phyloP scores from a whole-genome alignment of 345 rosid genomes.

The Eucalyptus globulus region DNA sequence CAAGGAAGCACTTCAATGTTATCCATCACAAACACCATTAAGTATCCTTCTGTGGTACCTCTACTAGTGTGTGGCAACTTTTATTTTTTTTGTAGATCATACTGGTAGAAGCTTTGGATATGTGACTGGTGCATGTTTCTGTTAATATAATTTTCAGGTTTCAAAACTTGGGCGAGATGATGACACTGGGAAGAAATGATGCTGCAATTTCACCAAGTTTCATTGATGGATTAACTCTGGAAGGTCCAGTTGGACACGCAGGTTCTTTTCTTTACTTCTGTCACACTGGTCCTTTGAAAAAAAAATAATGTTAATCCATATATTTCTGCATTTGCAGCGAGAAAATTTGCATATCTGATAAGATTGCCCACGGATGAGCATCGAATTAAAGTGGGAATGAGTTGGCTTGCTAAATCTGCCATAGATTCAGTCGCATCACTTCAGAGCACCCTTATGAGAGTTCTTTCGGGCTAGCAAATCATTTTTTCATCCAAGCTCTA shows the following conservation, averaged over 20 bases:
- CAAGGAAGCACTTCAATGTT: not conserved
- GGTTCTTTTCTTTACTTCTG: slow-evolving; percentile 18
- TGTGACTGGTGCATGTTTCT: not conserved
- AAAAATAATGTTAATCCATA: not conserved
- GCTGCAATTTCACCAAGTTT: slow-evolving; percentile 87
- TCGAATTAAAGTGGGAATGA: slow-evolving; percentile 75
- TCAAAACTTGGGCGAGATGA: slow-evolving; percentile 95
- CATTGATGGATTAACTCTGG: slow-evolving; percentile 80
- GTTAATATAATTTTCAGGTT: slow-evolving; percentile 35
- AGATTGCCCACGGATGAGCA: slow-evolving; percentile 93
- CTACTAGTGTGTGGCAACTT: not conserved
- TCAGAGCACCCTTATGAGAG: slow-evolving; percentile 58
- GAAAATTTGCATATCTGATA: slow-evolving; percentile 76
- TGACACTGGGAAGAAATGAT: slow-evolving; percentile 79
- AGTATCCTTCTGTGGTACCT: not conserved
- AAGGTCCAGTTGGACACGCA: slow-evolving; percentile 80
- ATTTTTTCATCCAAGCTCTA: not conserved
- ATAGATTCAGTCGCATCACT: slow-evolving; percentile 67
- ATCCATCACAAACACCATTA: not conserved
- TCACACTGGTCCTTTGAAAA: not conserved
- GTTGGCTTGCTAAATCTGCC: slow-evolving; percentile 81
- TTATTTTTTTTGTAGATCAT: not conserved
- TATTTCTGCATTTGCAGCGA: slow-evolving; percentile 31
- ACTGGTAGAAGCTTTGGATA: not conserved
- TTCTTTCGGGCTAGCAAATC: slow-evolving; percentile 27